These are phyloP conservation scores for Paramecium primaurelia DNA, from an alignment of 73 alveolate species.

Conservation along the genomic window DNA sequence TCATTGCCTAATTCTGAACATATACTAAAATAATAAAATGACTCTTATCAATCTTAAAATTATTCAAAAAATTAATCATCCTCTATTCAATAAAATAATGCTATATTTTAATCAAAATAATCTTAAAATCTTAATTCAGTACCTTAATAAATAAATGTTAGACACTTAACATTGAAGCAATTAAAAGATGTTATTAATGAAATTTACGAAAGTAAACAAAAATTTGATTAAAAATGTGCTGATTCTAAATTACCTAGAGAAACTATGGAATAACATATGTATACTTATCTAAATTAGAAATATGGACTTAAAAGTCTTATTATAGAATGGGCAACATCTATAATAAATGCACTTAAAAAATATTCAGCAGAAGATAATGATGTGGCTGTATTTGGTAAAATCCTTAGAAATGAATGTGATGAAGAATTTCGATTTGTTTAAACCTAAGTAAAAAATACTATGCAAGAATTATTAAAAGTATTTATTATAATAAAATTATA, in stretches of 20 bases:
- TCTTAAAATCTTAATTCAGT: background rate
- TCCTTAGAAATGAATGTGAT: conserved; percentile 95
- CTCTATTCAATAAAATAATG: background rate
- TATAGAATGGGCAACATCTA: conserved; percentile 95
- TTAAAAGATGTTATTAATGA: conserved; percentile 87
- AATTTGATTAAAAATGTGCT: conserved; percentile 86
- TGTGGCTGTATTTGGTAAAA: conserved; percentile 94
- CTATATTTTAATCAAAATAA: background rate
- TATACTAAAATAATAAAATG: background rate
- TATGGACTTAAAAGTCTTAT: conserved; percentile 94
- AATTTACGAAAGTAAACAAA: conserved; percentile 81
- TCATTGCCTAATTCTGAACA: background rate
- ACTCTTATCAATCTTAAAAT: background rate
- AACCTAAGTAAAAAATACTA: conserved; percentile 91
- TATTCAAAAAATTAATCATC: conserved; percentile 15
- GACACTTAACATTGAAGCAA: conserved; percentile 78
- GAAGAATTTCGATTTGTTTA: conserved; percentile 93
- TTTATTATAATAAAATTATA: background rate
- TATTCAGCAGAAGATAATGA: conserved; percentile 89
- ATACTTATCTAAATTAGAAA: conserved; percentile 89
- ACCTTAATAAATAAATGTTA: conserved; percentile 29
- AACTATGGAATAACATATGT: conserved; percentile 96
- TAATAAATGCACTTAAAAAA: conserved; percentile 86
- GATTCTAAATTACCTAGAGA: conserved; percentile 91
- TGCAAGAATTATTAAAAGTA: conserved; percentile 81